Base-by-base conservation (phyloP, 306 rosid species). In the Glycine soja region DNA sequence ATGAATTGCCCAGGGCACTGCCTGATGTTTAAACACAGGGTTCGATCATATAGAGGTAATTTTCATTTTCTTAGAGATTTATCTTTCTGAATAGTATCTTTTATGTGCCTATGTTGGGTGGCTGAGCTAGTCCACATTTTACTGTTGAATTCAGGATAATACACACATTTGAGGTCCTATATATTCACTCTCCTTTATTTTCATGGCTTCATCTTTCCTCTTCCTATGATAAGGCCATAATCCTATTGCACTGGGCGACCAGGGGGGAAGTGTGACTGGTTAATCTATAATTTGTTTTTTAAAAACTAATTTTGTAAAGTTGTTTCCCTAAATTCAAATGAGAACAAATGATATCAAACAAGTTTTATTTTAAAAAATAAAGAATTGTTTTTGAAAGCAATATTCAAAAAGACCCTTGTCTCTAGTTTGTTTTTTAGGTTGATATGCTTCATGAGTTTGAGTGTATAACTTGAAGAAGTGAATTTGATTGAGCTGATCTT, bases 1-100 rank as follows among this genome's bases (percentile, higher is more conserved):
- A 95, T 93, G 99, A 95, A 95, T 86, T 95, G 99, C 89, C 99
- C 98, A 0, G 99, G 99, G n/a, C 99, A 95, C 82, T 95, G 99
- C 86, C 84, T 95, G 84, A 90, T 93, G 93, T 95, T 91, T 83
- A 93, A 95, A 78, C 99, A 95, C 74, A 88, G 97, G 87, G 98
- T 93, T 82, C 97, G 97, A 52, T 95, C 98, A 16, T 95, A 95
- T 81, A 90, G 97, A 87, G 98, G 97, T 90, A 81, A 67, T 76
- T 53, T 80, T 38, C 57, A 67, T 53, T 77, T 52, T 12, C 57
- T 52, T 42, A 7, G 40, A 48, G 14, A 72, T 30, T 78, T 65
- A 54, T 70, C 71, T 72, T 43, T 72, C 71, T n/a, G 76, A 58
- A 51, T 79, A 4, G 15, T 72, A 72, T 72, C 10, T 34, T 67